Evolutionary conservation across 192 early-diverging fungal species (phyloP).

Genomic region (Tieghemiomyces parasiticus): DNA sequence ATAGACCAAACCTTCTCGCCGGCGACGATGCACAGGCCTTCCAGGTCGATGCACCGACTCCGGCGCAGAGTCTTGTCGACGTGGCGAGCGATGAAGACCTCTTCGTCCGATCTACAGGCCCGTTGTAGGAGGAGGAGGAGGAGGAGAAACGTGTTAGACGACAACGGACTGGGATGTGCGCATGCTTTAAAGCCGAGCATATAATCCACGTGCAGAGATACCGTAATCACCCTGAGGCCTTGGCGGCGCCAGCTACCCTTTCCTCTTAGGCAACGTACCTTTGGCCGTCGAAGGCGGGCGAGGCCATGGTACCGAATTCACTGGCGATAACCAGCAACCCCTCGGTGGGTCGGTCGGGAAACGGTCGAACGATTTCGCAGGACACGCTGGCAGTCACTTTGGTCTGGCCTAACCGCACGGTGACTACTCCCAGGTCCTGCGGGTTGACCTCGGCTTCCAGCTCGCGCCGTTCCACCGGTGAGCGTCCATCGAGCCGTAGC

Average conservation of each 20-base stretch:
- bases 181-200: too few relatives aligned
- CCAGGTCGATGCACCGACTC: constrained; percentile 82
- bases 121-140: background rate
- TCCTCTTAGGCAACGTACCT: constrained; percentile 27
- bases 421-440: constrained; percentile 43
- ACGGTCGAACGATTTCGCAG: constrained; percentile 51
- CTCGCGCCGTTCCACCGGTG: constrained; percentile 54
- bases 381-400: constrained; percentile 55
- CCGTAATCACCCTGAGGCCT: too few relatives aligned
- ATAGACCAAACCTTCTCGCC: constrained; percentile 94
- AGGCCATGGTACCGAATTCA: constrained; percentile 79
- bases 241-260: too few relatives aligned
- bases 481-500: constrained; percentile 63
- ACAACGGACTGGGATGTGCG: too few relatives aligned
- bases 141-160: background rate
- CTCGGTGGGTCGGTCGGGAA: constrained; percentile 67
- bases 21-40: constrained; percentile 91
- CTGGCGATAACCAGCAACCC: constrained; percentile 75
- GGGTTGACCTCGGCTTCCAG: constrained; percentile 50
- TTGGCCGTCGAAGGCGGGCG: constrained; percentile 49
- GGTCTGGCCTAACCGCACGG: constrained; percentile 76
- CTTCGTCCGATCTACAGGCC: constrained; percentile 51
- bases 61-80: constrained; percentile 78
- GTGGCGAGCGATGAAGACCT: constrained; percentile 69
- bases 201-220: constrained; percentile 3